Base-by-base conservation (phyloP, 2,329 filamentous ascomycete genomes). In the Domatiomyces catenatus region DNA sequence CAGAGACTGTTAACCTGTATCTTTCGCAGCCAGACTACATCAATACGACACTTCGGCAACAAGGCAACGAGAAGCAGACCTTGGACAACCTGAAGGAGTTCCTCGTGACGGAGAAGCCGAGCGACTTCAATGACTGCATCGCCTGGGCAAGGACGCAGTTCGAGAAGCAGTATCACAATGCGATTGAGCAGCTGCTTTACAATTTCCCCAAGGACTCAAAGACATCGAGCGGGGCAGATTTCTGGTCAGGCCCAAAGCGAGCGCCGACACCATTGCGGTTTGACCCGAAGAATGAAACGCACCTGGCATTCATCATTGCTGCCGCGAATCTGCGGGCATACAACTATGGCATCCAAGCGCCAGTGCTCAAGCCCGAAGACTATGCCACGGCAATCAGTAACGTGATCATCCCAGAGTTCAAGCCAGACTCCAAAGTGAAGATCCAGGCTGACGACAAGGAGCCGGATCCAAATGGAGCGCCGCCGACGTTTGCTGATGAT, bases 231-330 rank as follows among this genome's bases (percentile, higher is more conserved):
- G 92, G 92, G 28, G 85, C 89, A 56, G 84, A 80, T 1, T 98
- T 98, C 76, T 98, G 92, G 92, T 96, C 92, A 26, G 90, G 92
- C 8, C 92, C 92, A 47, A 98, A 98, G 79, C 87, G 92, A 62
- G 92, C 92, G 10, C 92, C 92, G 4, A 87, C 93, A 56, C 77
- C 90, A 56, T 75, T 96, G 63, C 89, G 86, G 66, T 98, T 98
- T 59, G 86, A 95, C 61, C 69, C 82, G 46, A 77, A 81, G 53
- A 92, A 95, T 68, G 74, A 81, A 8, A 92, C 87, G 19, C 92
- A 98, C 69, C 83, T 90, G 63, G 80, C 78, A 39, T 98, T 95
- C 64, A 75, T 98, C 50, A 79, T 93, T 55, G 81, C 92, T 17
- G 92, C 81, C 6, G 88, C 92, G 36, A 92, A 93, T 64, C 76